Conservation (phyloP, 78 protist species). For the Diacronema lutheri region DNA sequence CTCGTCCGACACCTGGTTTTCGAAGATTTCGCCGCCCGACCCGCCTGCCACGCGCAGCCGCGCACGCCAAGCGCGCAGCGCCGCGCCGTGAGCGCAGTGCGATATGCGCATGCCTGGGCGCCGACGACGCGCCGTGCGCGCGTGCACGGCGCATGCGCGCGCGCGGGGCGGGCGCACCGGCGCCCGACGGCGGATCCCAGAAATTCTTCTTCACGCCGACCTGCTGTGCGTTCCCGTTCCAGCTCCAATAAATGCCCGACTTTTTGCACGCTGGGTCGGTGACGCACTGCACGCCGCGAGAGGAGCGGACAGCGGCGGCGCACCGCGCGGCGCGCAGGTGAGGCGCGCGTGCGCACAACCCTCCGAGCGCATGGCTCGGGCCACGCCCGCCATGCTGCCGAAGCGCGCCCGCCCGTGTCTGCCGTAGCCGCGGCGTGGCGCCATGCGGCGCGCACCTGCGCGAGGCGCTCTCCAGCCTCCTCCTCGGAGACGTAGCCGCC, state of each 20-base stretch:
- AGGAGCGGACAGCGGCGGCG: neutral
- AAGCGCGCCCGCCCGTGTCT: too few relatives aligned
- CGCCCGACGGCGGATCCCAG: neutral
- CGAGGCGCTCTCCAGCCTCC: conserved; percentile 36
- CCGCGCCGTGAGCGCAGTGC: too few relatives aligned
- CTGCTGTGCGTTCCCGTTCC: conserved; percentile 35
- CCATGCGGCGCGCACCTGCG: conserved; percentile 30
- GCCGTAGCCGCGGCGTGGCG: too few relatives aligned
- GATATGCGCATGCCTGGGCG: too few relatives aligned
- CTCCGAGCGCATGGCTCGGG: too few relatives aligned
- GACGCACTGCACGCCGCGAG: neutral
- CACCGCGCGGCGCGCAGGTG: neutral
- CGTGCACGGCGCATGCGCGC: too few relatives aligned
- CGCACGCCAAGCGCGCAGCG: neutral
- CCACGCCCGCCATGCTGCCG: too few relatives aligned
- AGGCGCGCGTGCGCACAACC: neutral
- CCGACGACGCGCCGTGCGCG: too few relatives aligned
- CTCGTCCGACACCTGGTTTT: conserved; percentile 1
- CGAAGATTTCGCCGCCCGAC: conserved; percentile 23
- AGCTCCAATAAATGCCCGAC: conserved; percentile 28
- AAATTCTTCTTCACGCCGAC: neutral
- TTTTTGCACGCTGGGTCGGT: neutral
- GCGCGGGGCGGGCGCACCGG: neutral
- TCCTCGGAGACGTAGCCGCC: conserved; percentile 22
- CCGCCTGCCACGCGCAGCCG: conserved; percentile 5